Percentiles rank a stretch among this genome's conserved stretches.
Conservation (phyloP, 345 rosid species). For the Lepidium didymum region DNA sequence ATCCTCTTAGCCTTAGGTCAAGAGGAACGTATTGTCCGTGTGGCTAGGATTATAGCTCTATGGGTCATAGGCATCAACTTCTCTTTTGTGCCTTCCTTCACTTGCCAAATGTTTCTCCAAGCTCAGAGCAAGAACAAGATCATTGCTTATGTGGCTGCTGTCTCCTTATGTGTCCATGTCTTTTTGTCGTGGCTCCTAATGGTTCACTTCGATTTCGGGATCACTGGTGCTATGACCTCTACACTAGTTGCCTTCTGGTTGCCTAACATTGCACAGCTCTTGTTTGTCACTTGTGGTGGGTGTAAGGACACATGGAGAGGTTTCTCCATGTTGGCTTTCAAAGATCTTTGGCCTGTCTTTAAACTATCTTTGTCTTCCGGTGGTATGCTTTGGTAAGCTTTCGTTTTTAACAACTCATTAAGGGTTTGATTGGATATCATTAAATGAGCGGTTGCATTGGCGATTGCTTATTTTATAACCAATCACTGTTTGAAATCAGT, state of each 20-base stretch:
- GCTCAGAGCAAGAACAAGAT: constrained; percentile 75
- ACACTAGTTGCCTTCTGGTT: constrained; percentile 67
- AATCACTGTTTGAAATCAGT: too few species aligned
- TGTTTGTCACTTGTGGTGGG: constrained; percentile 51
- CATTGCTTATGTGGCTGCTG: constrained; percentile 55
- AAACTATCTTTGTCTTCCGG: constrained; percentile 74
- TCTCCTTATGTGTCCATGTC: constrained; percentile 38
- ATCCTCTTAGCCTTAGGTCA: constrained; percentile 54
- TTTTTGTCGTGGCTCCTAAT: constrained; percentile 62
- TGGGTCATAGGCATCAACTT: constrained; percentile 51
- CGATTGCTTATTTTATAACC: too few species aligned
- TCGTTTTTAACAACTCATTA: neutral
- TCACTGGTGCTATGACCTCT: constrained; percentile 57
- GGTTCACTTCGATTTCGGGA: constrained; percentile 43
- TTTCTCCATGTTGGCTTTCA: constrained; percentile 47
- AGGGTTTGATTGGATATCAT: too few species aligned
- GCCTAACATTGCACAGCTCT: constrained; percentile 62
- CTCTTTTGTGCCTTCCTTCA: constrained; percentile 39
- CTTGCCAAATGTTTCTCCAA: constrained; percentile 81
- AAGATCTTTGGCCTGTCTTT: constrained; percentile 56
- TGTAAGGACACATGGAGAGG: constrained; percentile 74
- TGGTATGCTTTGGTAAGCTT: constrained; percentile 60
- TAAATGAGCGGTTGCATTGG: too few species aligned
- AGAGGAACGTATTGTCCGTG: constrained; percentile 36
- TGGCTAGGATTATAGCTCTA: constrained; percentile 37